Conservation (phyloP, 2,329 filamentous ascomycete species). For the Stagonosporopsis chrysanthemi region DNA sequence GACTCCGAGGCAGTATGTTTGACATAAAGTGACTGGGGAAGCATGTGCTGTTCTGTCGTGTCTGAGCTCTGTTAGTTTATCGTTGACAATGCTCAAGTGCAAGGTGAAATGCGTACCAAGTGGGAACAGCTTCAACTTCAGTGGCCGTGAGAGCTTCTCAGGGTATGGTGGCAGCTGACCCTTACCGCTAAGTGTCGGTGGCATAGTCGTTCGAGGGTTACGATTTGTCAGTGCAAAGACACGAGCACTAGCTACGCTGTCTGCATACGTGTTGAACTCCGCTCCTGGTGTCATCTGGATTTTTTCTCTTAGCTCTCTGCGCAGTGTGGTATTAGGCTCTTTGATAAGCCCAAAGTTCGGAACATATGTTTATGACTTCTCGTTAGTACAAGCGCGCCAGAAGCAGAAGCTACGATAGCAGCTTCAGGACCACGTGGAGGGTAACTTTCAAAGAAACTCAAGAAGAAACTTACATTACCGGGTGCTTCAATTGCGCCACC, state of each 20-base stretch:
- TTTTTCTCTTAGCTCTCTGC: constrained; percentile 38
- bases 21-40: constrained; percentile 52
- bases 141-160: constrained; percentile 47
- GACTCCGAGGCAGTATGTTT: constrained; percentile 33
- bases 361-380: constrained; percentile 26
- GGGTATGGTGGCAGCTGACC: constrained; percentile 50
- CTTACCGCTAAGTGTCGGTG: constrained; percentile 63
- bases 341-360: constrained; percentile 51
- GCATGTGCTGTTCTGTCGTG: constrained; percentile 55
- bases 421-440: constrained; percentile 20
- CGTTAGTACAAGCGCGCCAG: constrained; percentile 32
- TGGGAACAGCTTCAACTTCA: constrained; percentile 58
- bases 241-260: constrained; percentile 61
- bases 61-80: constrained; percentile 39
- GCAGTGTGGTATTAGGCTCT: constrained; percentile 45
- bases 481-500: constrained; percentile 80
- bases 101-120: constrained; percentile 42
- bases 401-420: constrained; percentile 28
- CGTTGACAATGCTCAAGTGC: background rate
- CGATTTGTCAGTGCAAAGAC: constrained; percentile 59
- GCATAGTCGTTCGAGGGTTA: constrained; percentile 80
- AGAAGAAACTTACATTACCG: constrained; percentile 68
- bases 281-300: constrained; percentile 74
- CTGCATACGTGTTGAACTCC: constrained; percentile 96
- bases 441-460: background rate